These are phyloP conservation scores for Urtica urens DNA, from an alignment of 306 rosid genomes.

Conservation along the genomic window DNA sequence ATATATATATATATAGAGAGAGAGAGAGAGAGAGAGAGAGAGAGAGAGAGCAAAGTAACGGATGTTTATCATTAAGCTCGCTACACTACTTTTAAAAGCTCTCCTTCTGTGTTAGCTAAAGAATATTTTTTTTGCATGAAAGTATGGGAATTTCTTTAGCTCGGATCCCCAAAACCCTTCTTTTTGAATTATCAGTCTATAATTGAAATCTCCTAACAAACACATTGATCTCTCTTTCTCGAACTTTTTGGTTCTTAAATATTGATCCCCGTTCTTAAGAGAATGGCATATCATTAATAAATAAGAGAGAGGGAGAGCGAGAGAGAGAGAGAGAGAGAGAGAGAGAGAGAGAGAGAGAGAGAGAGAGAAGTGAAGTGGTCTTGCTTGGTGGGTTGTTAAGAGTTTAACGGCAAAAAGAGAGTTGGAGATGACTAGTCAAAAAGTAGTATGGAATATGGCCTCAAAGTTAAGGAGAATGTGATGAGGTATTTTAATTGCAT, in stretches of 20 bases:
- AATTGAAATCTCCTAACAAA: constrained; percentile 25
- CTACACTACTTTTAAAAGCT: constrained; percentile 29
- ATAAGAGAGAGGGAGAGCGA: constrained; percentile 1
- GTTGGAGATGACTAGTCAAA: constrained; percentile 57
- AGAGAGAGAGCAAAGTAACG: constrained; percentile 8
- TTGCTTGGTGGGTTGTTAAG: constrained; percentile 8
- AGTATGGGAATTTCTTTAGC: constrained; percentile 61
- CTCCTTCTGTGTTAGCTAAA: constrained; percentile 26
- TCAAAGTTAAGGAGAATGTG: constrained; percentile 40
- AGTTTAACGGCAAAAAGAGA: constrained; percentile 11
- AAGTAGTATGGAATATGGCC: constrained; percentile 18
- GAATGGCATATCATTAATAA: background rate
- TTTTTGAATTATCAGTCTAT: constrained; percentile 48
- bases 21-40: constrained; percentile 17
- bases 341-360: constrained; percentile 11
- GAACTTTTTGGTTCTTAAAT: constrained; percentile 5
- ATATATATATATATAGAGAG: constrained; percentile 19
- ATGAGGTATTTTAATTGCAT: constrained; percentile 1
- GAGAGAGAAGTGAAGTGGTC: constrained; percentile 15
- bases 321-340: constrained; percentile 24
- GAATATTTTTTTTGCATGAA: constrained; percentile 41
- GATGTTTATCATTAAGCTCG: constrained; percentile 19
- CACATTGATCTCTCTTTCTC: constrained; percentile 16
- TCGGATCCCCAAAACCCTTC: constrained; percentile 57
- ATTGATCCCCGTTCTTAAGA: background rate